Evolutionary conservation across 1,284 basidiomycete genomes (phyloP).

Genomic region (Pisolithus thermaeus): DNA sequence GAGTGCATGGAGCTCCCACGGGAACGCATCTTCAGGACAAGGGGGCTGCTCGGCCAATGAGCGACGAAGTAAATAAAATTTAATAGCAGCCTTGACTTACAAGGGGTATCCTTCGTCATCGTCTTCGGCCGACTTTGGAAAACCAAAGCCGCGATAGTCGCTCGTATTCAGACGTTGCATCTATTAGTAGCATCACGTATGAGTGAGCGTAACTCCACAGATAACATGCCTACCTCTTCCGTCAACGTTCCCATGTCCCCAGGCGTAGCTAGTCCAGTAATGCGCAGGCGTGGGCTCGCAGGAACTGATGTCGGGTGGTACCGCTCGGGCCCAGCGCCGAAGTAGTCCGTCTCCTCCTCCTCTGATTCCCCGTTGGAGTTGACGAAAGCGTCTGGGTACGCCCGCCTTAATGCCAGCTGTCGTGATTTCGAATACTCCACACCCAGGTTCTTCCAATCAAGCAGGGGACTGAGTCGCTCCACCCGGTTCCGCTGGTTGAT

Average conservation of each 20-base stretch:
- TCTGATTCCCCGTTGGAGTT: conserved; percentile 51
- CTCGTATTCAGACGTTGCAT: conserved; percentile 85
- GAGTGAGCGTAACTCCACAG: neutral
- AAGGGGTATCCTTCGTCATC: conserved; percentile 92
- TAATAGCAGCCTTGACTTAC: conserved; percentile 37
- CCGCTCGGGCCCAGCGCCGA: conserved; percentile 52
- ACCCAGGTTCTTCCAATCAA: conserved; percentile 98
- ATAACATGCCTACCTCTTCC: conserved; percentile 56
- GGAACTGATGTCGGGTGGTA: conserved; percentile 76
- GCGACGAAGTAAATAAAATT: conserved; percentile 10
- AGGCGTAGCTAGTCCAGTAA: conserved; percentile 74
- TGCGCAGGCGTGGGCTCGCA: conserved; percentile 77
- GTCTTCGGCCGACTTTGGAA: conserved; percentile 63
- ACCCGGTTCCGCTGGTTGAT: conserved; percentile 99
- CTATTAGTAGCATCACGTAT: conserved; percentile 29
- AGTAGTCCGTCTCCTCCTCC: conserved; percentile 35
- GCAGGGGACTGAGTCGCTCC: conserved; percentile 84
- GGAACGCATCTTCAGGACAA: conserved; percentile 88
- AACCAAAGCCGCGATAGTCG: conserved; percentile 80
- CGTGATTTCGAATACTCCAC: conserved; percentile 96
- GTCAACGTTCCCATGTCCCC: conserved; percentile 93
- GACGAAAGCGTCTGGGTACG: conserved; percentile 92
- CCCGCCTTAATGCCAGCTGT: conserved; percentile 86
- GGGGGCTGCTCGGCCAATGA: conserved; percentile 47
- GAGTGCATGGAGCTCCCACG: conserved; percentile 82